phyloP scores from a whole-genome alignment of 139 green algal species.

The Diplosphaera chodatii region DNA sequence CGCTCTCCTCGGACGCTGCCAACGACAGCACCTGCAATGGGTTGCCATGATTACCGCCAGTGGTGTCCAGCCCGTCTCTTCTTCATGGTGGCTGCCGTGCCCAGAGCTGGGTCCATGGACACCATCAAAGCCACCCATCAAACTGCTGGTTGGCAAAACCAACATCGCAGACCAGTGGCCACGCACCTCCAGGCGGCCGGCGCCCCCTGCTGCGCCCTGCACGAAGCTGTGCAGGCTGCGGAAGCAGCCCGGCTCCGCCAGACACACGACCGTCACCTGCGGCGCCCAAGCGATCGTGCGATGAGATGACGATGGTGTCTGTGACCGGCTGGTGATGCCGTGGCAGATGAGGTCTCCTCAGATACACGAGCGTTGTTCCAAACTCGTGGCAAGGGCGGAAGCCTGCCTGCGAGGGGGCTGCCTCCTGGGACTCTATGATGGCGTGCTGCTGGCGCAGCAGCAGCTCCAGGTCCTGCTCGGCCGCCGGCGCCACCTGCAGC shows the following conservation, averaged over 20 bases:
- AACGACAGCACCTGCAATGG: constrained; percentile 17
- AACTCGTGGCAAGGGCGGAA: too few relatives aligned
- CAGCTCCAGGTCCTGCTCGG: constrained; percentile 34
- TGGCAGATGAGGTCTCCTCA: too few relatives aligned
- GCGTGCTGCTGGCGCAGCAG: constrained; percentile 17
- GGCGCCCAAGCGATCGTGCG: too few relatives aligned
- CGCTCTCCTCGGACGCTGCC: constrained; percentile 2
- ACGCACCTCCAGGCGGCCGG: constrained; percentile 81
- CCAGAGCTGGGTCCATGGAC: too few relatives aligned
- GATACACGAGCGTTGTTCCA: too few relatives aligned
- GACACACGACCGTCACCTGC: constrained; percentile 27
- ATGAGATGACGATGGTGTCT: too few relatives aligned
- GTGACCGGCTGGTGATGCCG: too few relatives aligned
- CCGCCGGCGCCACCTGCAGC: constrained; percentile 39
- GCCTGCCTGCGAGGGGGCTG: not conserved
- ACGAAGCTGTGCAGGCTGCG: constrained; percentile 70
- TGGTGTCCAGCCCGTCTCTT: too few relatives aligned
- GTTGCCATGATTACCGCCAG: too few relatives aligned
- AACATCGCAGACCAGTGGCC: not conserved
- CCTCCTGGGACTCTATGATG: not conserved
- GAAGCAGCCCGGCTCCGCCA: constrained; percentile 87
- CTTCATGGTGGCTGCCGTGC: too few relatives aligned
- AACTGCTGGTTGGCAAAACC: too few relatives aligned
- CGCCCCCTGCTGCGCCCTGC: constrained; percentile 38
- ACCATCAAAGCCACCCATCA: too few relatives aligned